Conservation (phyloP, 1,284 basidiomycete genomes). For the Microbotryum violaceum region DNA sequence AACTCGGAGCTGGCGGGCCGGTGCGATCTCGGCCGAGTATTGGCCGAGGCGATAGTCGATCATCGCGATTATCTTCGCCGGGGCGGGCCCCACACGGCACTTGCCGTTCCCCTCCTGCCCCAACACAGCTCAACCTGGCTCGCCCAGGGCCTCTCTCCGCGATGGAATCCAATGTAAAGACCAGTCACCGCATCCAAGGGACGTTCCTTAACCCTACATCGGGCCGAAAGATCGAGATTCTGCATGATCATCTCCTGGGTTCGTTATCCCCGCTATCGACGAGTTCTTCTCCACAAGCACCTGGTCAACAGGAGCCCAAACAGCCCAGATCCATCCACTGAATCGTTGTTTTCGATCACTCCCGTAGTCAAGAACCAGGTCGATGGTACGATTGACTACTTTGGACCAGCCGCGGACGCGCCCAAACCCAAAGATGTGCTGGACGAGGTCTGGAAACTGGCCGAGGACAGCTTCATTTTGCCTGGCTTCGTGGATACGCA, state of each 20-base stretch:
- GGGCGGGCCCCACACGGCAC: neutral
- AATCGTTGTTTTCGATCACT: too few species aligned
- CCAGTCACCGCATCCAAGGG: slow-evolving; percentile 42
- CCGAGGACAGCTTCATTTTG: slow-evolving; percentile 51
- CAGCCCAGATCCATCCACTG: too few species aligned
- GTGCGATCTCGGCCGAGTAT: too few species aligned
- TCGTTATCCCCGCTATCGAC: slow-evolving; percentile 32
- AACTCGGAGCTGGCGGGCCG: too few species aligned
- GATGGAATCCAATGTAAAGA: neutral
- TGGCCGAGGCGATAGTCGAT: too few species aligned
- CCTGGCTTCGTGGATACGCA: slow-evolving; percentile 53
- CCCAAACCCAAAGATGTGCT: neutral
- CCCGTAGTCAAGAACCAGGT: slow-evolving; percentile 48
- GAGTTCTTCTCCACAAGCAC: neutral
- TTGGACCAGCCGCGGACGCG: slow-evolving; percentile 32
- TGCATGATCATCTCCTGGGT: slow-evolving; percentile 56
- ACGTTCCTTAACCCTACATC: slow-evolving; percentile 54
- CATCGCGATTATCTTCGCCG: too few species aligned
- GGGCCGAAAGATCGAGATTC: slow-evolving; percentile 51
- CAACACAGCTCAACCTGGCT: neutral
- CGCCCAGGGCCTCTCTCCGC: neutral
- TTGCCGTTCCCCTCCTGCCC: neutral
- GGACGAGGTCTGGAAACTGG: slow-evolving; percentile 20
- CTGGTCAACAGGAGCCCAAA: too few species aligned
- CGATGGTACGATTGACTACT: slow-evolving; percentile 53